Percentiles rank a stretch among this genome's conserved stretches.
phyloP scores from a whole-genome alignment of 129 eudicot genomes.

The Ambrosia artemisiifolia region DNA sequence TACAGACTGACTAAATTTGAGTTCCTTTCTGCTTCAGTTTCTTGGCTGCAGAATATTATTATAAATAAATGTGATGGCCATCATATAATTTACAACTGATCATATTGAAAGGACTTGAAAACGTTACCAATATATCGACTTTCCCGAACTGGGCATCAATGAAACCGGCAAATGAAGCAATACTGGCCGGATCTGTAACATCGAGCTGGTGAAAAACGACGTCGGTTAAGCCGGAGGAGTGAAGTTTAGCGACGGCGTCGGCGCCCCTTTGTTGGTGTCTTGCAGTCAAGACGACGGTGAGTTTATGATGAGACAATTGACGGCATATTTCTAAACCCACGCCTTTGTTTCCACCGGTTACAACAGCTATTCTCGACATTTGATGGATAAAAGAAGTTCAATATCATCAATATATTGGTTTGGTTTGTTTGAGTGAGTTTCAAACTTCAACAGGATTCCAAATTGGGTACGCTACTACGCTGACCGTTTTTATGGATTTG shows the following conservation, averaged over 20 bases:
- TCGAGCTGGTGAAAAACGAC: conserved; percentile 46
- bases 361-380: conserved; percentile 34
- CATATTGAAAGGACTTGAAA: no score
- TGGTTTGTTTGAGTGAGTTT: background rate
- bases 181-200: conserved; percentile 31
- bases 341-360: conserved; percentile 52
- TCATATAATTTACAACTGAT: no score
- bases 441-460: no score
- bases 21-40: no score
- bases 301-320: conserved; percentile 27
- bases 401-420: no score
- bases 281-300: conserved; percentile 35
- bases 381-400: background rate
- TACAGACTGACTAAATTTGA: no score
- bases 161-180: conserved; percentile 27
- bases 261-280: conserved; percentile 34
- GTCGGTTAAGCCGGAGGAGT: conserved; percentile 25
- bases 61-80: no score
- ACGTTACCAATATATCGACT: conserved; percentile 43
- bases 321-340: conserved; percentile 42
- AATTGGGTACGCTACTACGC: no score
- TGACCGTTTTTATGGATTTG: no score
- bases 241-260: conserved; percentile 28
- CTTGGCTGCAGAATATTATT: no score
- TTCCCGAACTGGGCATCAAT: conserved; percentile 26